Evolutionary conservation across 768 basidiomycete genomes (phyloP).

Genomic region (Antrodiella citrinella): DNA sequence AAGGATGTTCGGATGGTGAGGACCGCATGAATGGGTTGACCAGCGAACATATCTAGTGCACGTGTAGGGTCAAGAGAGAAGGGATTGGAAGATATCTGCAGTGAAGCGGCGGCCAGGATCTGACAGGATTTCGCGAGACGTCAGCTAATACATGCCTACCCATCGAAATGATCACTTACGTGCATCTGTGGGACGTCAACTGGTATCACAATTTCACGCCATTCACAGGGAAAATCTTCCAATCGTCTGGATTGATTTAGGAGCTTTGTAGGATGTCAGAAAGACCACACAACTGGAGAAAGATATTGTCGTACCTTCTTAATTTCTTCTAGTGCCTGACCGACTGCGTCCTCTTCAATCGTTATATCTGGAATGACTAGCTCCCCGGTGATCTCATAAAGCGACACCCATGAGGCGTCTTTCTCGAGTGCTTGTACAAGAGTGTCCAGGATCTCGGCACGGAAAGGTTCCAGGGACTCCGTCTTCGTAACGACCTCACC

Average conservation of each 20-base stretch:
- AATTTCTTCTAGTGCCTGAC: slow-evolving; percentile 18
- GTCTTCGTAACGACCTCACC: slow-evolving; percentile 31
- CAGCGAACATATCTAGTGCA: slow-evolving; percentile 52
- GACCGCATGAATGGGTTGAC: slow-evolving; percentile 71
- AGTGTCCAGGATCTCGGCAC: slow-evolving; percentile 37
- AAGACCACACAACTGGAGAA: not conserved
- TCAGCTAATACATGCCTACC: no score
- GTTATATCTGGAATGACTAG: slow-evolving; percentile 42
- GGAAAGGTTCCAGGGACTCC: slow-evolving; percentile 26
- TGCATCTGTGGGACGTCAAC: slow-evolving; percentile 80
- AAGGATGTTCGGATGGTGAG: slow-evolving; percentile 67
- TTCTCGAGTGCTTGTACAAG: slow-evolving; percentile 53
- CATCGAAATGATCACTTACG: slow-evolving; percentile 39
- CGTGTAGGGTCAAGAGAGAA: slow-evolving; percentile 27
- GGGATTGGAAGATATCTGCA: slow-evolving; percentile 40
- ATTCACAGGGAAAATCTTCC: slow-evolving; percentile 30
- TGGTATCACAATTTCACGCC: slow-evolving; percentile 75
- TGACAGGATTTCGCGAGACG: no score
- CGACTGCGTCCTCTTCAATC: slow-evolving; percentile 24
- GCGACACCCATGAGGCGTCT: slow-evolving; percentile 58
- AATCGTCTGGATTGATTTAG: slow-evolving; percentile 35
- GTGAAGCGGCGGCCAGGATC: slow-evolving; percentile 58
- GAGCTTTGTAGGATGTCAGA: slow-evolving; percentile 10
- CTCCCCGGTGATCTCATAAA: slow-evolving; percentile 66
- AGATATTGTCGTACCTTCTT: slow-evolving; percentile 29